Conservation (phyloP, 2,329 filamentous ascomycete genomes). For the Talaromyces funiculosus region DNA sequence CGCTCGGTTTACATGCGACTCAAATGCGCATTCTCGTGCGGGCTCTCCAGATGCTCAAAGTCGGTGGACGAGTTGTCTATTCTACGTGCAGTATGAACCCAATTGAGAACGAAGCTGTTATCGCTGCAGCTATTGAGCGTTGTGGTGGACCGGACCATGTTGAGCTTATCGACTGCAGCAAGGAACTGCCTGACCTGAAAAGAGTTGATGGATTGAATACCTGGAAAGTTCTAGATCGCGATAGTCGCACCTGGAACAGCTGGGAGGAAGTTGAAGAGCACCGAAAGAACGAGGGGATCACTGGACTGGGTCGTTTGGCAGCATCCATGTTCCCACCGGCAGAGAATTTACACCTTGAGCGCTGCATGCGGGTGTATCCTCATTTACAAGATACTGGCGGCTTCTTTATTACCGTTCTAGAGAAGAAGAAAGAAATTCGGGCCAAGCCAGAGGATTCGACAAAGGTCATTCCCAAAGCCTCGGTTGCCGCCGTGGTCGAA, state of each 20-base stretch:
- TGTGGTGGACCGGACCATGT: slow-evolving; percentile 81
- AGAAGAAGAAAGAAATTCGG: slow-evolving; percentile 84
- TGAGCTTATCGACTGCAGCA: slow-evolving; percentile 74
- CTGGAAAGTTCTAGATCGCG: slow-evolving; percentile 91
- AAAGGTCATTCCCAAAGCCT: slow-evolving; percentile 34
- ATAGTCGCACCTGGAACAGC: slow-evolving; percentile 68
- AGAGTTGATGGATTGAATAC: slow-evolving; percentile 68
- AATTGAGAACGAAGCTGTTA: slow-evolving; percentile 90
- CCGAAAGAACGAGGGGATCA: slow-evolving; percentile 55
- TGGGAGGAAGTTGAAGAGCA: slow-evolving; percentile 77
- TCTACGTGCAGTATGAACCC: slow-evolving; percentile 99
- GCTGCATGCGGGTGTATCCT: slow-evolving; percentile 89
- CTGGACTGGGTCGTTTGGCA: slow-evolving; percentile 62
- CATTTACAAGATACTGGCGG: slow-evolving; percentile 94
- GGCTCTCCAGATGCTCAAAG: slow-evolving; percentile 91
- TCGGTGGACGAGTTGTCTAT: slow-evolving; percentile 90
- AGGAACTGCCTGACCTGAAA: slow-evolving; percentile 70
- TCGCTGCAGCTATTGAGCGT: slow-evolving; percentile 79
- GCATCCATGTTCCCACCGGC: slow-evolving; percentile 77
- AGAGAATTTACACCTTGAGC: slow-evolving; percentile 68
- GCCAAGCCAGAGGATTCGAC: slow-evolving; percentile 60
- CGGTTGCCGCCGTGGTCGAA: slow-evolving; percentile 31
- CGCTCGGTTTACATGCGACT: slow-evolving; percentile 76
- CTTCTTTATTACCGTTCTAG: slow-evolving; percentile 93
- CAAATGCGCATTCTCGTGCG: slow-evolving; percentile 87